Evolutionary conservation across 2,329 filamentous ascomycete genomes (phyloP).

Genomic region (Aspergillus spinulosporus): DNA sequence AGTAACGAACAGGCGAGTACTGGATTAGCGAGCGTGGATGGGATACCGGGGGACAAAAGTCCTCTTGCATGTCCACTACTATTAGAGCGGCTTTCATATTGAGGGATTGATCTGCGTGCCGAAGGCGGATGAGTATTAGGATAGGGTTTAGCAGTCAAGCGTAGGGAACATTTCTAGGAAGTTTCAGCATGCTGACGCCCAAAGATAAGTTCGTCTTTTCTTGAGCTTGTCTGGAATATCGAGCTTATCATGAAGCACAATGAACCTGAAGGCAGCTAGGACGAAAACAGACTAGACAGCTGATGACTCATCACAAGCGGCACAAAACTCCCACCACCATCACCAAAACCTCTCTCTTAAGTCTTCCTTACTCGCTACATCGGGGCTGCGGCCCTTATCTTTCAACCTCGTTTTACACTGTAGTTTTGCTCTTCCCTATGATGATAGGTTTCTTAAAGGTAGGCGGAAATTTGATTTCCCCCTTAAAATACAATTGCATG

Average conservation of each 20-base stretch:
- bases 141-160: background rate
- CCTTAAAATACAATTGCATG: conserved; percentile 38
- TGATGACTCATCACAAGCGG: conserved; percentile 20
- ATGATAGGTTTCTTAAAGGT: conserved; percentile 35
- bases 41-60: conserved; percentile 83
- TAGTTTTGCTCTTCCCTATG: conserved; percentile 22
- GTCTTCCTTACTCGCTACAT: conserved; percentile 24
- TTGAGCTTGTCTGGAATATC: too few species aligned
- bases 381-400: conserved; percentile 35
- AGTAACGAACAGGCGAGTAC: conserved; percentile 9
- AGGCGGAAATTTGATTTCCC: conserved; percentile 19
- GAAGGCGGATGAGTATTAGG: background rate
- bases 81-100: conserved; percentile 57
- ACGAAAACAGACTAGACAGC: conserved; percentile 1
- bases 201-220: background rate
- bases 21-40: conserved; percentile 2
- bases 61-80: conserved; percentile 87
- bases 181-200: background rate
- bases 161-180: background rate
- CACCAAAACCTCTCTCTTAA: conserved; percentile 13
- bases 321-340: conserved; percentile 22
- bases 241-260: background rate
- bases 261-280: background rate
- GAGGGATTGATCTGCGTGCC: background rate
- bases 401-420: conserved; percentile 5